Evolutionary conservation across 1,139 yeast genomes (phyloP).

Genomic region (Debaryomyces coudertii): DNA sequence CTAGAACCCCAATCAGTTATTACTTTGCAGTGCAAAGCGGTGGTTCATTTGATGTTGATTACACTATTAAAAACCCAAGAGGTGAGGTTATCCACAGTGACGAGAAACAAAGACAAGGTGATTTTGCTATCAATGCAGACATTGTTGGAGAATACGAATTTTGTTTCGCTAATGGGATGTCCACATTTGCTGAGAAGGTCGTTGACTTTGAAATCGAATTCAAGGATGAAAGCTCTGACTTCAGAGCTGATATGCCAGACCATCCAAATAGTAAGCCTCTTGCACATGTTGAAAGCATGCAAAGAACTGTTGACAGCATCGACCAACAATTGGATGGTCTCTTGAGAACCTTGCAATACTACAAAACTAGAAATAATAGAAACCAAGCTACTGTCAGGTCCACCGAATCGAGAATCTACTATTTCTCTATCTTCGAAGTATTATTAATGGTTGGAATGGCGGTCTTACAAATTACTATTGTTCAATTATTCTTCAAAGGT

Average conservation of each 20-base stretch:
- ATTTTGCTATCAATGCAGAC: conserved; percentile 73
- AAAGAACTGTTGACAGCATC: conserved; percentile 57
- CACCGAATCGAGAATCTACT: conserved; percentile 83
- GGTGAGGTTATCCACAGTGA: conserved; percentile 61
- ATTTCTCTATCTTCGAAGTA: conserved; percentile 83
- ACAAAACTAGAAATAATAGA: conserved; percentile 89
- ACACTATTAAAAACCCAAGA: conserved; percentile 70
- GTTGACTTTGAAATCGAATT: conserved; percentile 83
- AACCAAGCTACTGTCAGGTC: conserved; percentile 90
- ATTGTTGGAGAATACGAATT: conserved; percentile 84
- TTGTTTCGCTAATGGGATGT: conserved; percentile 87
- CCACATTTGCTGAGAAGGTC: conserved; percentile 83
- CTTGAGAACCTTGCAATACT: conserved; percentile 71
- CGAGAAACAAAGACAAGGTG: conserved; percentile 80
- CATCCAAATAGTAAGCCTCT: conserved; percentile 60
- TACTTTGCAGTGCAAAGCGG: conserved; percentile 94
- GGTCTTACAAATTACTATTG: conserved; percentile 76
- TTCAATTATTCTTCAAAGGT: conserved; percentile 85
- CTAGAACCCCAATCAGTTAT: conserved; percentile 69
- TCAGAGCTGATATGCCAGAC: conserved; percentile 69
- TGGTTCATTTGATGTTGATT: conserved; percentile 84
- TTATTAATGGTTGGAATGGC: conserved; percentile 86
- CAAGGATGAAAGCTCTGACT: conserved; percentile 49
- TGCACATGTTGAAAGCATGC: conserved; percentile 65
- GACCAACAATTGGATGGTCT: conserved; percentile 70